Conservation (phyloP, 1,139 yeast genomes). For the Pneumocystis canis region DNA sequence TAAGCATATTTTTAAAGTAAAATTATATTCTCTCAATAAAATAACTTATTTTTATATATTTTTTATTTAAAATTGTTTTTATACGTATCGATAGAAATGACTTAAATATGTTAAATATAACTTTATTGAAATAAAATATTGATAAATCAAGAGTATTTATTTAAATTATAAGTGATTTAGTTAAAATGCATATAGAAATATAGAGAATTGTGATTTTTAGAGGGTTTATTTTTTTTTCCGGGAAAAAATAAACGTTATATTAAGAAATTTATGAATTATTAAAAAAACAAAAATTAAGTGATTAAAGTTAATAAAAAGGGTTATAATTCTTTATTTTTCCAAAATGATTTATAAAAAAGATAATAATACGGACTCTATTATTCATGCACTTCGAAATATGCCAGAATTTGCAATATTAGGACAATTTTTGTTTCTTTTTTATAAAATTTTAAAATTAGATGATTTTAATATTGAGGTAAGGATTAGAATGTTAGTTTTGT, state of each 20-base stretch:
- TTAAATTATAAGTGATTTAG: not conserved
- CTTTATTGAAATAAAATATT: not conserved
- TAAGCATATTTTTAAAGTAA: not conserved
- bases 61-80: not conserved
- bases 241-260: not conserved
- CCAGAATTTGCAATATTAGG: not conserved
- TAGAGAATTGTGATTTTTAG: not conserved
- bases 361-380: not conserved
- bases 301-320: not conserved
- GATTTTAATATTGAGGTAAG: not conserved
- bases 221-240: not conserved
- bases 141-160: not conserved
- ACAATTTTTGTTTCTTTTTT: not conserved
- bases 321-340: not conserved
- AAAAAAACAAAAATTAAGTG: not conserved
- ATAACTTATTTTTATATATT: not conserved
- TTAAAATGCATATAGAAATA: not conserved
- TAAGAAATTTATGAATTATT: not conserved
- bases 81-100: not conserved
- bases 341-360: not conserved
- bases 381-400: slow-evolving; percentile 1
- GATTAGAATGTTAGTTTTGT: not conserved
- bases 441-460: not conserved
- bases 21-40: not conserved
- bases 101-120: no score